These are phyloP conservation scores for Echinochloa phyllopogon DNA, from an alignment of 176 grass and related monocot species.

Conservation along the genomic window DNA sequence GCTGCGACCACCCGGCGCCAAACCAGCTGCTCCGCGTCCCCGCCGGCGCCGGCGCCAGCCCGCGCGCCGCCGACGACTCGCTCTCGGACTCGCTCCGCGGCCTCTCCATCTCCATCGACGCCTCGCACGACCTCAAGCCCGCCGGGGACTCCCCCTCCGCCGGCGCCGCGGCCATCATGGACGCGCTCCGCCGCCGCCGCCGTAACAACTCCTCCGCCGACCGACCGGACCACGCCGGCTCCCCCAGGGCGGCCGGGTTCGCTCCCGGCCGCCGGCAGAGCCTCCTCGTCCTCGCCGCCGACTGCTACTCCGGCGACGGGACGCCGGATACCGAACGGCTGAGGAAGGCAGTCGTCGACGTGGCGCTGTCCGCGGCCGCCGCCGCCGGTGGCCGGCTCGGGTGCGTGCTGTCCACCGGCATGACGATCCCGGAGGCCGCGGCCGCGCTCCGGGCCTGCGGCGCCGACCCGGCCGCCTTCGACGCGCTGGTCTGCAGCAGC, in stretches of 20 bases:
- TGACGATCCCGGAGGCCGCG: constrained; percentile 53
- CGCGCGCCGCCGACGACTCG: constrained; percentile 35
- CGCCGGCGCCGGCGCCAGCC: background rate
- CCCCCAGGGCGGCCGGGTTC: constrained; percentile 2
- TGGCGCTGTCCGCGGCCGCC: constrained; percentile 27
- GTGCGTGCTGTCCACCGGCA: constrained; percentile 72
- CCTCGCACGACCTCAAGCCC: constrained; percentile 31
- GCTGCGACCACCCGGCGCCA: constrained; percentile 48
- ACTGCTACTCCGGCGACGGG: constrained; percentile 66
- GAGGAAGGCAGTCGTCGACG: constrained; percentile 48
- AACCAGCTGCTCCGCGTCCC: constrained; percentile 56
- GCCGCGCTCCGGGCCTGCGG: constrained; percentile 55
- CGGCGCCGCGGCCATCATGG: constrained; percentile 53
- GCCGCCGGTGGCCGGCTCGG: constrained; percentile 50
- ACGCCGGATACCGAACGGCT: constrained; percentile 35
- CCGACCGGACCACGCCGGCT: background rate
- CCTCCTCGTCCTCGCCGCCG: constrained; percentile 64
- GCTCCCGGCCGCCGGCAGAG: constrained; percentile 50
- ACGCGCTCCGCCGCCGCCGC: constrained; percentile 60
- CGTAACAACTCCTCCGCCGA: background rate
- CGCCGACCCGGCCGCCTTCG: constrained; percentile 60
- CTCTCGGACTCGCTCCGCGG: constrained; percentile 86
- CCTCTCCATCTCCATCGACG: constrained; percentile 80
- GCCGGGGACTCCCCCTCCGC: constrained; percentile 35
- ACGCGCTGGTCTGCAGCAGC: constrained; percentile 84